Evolutionary conservation across 108 stramenopile genomes (phyloP), one percentile per base, ranked within the genome.

Genomic region (Nannochloropsis salina): DNA sequence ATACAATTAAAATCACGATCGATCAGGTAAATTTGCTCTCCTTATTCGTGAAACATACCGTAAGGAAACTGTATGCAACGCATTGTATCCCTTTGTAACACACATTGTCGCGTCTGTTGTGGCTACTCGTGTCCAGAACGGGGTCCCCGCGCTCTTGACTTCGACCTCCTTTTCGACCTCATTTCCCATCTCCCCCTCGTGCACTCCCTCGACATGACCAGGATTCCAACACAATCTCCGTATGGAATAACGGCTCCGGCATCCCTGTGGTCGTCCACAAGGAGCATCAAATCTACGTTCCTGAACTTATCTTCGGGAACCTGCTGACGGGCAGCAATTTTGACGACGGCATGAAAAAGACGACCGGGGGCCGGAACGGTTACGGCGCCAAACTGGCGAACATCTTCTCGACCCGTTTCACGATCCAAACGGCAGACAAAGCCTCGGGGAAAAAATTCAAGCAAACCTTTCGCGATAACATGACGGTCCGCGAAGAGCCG

Each of bases 331-430:
- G 97, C 8, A 94, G 94, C 44, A 99, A 99, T 91, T 99, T 99
- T 90, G 96, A 99, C 79, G 99, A 99, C 83, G 88, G 92, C 61
- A 93, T 98, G 87, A 95, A 97, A 90, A 94, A 96, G 91, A 96
- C 97, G 20, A 98, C 98, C 1, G 99, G 99, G 3, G 99, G 99
- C 18, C 94, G 99, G 9, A 98, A 99, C 90, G 99, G 99, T 42
- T 99, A 97, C 89, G 99, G 99, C 21, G 99, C 98, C 43, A 99
- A 99, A 92, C 92, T 99, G 51, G 96, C 99, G 51, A 99, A 99
- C 91, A 98, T 99, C 84, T 99, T 99, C 92, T 95, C 94, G 31
- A 95, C 92, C 5, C 47, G 89, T 47, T 94, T 94, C 86, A 91
- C 92, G 81, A 94, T 97, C 3, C 98, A 99, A 89, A 98, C 97